These are phyloP conservation scores for Physocladia obscura DNA, from an alignment of 192 early-diverging fungal genomes.

Conservation along the genomic window DNA sequence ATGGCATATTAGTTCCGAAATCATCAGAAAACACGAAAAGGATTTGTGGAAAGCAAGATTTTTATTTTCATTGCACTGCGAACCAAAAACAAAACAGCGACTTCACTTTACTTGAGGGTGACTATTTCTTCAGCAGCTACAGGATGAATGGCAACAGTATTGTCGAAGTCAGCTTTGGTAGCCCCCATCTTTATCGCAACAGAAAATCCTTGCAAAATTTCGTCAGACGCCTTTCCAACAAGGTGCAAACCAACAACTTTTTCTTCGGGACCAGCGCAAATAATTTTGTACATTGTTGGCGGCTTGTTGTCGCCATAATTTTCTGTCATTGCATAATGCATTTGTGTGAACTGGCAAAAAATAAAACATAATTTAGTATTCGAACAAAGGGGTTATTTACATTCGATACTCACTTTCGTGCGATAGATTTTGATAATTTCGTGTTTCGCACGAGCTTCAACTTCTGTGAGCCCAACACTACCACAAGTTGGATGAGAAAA, in stretches of 20 bases:
- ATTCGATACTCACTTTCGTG: constrained; percentile 45
- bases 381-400: background rate
- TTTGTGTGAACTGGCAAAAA: background rate
- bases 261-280: constrained; percentile 85
- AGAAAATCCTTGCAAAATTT: constrained; percentile 89
- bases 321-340: constrained; percentile 36
- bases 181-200: constrained; percentile 98
- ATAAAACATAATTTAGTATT: no score
- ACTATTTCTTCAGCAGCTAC: constrained; percentile 96
- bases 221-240: constrained; percentile 82
- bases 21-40: no score
- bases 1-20: no score
- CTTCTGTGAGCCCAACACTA: constrained; percentile 86
- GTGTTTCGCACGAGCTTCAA: constrained; percentile 70
- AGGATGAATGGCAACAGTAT: constrained; percentile 94
- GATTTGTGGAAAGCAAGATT: no score
- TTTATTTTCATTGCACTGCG: no score
- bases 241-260: constrained; percentile 95
- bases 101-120: constrained; percentile 55
- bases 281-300: constrained; percentile 87
- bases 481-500: constrained; percentile 89
- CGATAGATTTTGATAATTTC: constrained; percentile 83
- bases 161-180: constrained; percentile 97
- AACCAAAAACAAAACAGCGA: background rate
- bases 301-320: constrained; percentile 75